Conservation (phyloP, 2,329 filamentous ascomycete species). For the Trichoderma sp. region DNA sequence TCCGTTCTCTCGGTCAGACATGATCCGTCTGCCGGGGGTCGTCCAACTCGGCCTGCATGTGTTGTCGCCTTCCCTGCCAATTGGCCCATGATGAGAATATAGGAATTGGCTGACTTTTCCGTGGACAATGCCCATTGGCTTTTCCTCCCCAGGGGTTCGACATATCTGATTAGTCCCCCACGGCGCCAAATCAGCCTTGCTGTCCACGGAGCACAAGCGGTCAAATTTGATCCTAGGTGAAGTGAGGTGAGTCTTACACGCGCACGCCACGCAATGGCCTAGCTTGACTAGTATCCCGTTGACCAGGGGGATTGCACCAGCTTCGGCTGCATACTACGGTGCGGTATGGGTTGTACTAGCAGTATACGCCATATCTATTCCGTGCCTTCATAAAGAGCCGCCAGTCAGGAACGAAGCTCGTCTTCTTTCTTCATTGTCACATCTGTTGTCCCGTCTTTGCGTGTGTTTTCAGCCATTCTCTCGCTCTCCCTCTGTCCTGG, state of each 20-base stretch:
- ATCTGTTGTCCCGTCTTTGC: not conserved
- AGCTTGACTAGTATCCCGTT: not conserved
- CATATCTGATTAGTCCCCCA: not conserved
- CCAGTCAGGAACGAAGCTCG: not conserved
- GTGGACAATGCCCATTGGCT: not conserved
- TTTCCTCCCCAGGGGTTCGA: not conserved
- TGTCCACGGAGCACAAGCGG: not conserved
- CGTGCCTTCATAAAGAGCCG: constrained; percentile 9
- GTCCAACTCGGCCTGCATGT: not conserved
- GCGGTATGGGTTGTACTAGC: not conserved
- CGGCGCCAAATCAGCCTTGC: constrained; percentile 11
- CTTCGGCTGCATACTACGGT: not conserved
- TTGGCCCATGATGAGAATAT: not conserved
- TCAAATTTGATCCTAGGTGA: constrained; percentile 14
- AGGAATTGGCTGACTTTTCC: not conserved
- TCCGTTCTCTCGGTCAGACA: not conserved
- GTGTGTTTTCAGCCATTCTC: constrained; percentile 2
- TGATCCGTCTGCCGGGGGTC: not conserved
- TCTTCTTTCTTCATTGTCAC: not conserved
- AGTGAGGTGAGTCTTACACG: constrained; percentile 17
- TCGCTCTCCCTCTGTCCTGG: not conserved
- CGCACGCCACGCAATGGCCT: constrained; percentile 1
- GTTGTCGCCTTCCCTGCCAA: not conserved
- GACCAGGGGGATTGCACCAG: constrained; percentile 12
- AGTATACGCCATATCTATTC: constrained; percentile 7